These are phyloP conservation scores for Paraphaeosphaeria minitans DNA, from an alignment of 2,329 filamentous ascomycete genomes.

Conservation along the genomic window DNA sequence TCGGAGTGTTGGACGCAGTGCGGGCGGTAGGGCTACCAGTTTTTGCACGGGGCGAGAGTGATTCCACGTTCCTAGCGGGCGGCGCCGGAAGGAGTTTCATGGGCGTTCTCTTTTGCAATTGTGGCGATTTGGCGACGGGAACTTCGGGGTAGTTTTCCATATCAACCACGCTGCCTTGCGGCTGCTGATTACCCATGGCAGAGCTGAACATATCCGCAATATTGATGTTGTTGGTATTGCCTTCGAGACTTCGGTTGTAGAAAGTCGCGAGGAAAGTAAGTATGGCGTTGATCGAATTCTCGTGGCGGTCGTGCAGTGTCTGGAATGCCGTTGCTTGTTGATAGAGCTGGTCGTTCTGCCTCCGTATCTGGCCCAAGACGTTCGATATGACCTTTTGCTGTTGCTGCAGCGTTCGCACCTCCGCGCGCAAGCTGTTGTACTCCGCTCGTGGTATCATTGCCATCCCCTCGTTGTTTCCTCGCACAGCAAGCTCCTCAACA, in stretches of 20 bases:
- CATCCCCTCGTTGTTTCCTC: conserved; percentile 48
- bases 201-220: conserved; percentile 84
- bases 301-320: conserved; percentile 90
- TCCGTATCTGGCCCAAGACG: conserved; percentile 78
- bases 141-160: conserved; percentile 60
- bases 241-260: conserved; percentile 90
- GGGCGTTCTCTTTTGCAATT: conserved; percentile 47
- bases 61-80: conserved; percentile 28
- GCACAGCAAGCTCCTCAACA: conserved; percentile 48
- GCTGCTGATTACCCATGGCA: conserved; percentile 65
- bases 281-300: conserved; percentile 99
- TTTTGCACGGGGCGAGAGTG: conserved; percentile 33
- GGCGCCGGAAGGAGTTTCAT: conserved; percentile 45
- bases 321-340: conserved; percentile 89
- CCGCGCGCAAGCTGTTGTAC: conserved; percentile 74
- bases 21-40: conserved; percentile 38
- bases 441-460: conserved; percentile 71
- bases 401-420: conserved; percentile 80
- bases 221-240: conserved; percentile 74
- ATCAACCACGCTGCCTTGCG: conserved; percentile 66
- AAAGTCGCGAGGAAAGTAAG: conserved; percentile 95
- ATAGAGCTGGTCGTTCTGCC: conserved; percentile 86
- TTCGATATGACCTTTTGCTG: conserved; percentile 86
- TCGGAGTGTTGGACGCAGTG: conserved; percentile 32
- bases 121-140: conserved; percentile 36